Evolutionary conservation across 2,329 filamentous ascomycete genomes (phyloP), one percentile per base, ranked within the genome.

Genomic region (Botrytis fabae): DNA sequence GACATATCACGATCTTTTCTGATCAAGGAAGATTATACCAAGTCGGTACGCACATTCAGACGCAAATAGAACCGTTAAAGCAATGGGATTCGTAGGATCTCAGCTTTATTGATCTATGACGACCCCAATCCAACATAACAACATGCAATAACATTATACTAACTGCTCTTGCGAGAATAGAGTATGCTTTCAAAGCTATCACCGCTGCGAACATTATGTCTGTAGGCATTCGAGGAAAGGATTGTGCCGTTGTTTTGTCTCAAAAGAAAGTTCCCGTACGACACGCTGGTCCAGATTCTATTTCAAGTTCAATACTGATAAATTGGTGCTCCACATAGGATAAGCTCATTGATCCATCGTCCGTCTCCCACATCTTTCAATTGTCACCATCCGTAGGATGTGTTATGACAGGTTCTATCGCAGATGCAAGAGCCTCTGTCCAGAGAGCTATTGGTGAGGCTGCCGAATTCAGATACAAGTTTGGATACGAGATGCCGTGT

Each of bases 151-250:
- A 54, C 57, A 40, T 38, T 46, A 28, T 48, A 38, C 62, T 72
- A 60, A 72, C 48, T 72, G 32, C 40, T 54, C 40, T 54, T 62
- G 48, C 69, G 73, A 73, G 59, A 77, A 79, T 82, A 98, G 96
- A 99, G 89, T 99, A 99, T 95, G 96, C 96, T 80, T 99, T 99
- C 91, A 99, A 99, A 87, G 96, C 96, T 74, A 99, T 99, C 85
- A 99, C 96, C 79, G 95, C 96, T 75, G 96, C 96, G 79, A 98
- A 98, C 85, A 98, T 99, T 86, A 99, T 97, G 88, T 96, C 96
- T 75, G 90, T 99, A 83, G 96, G 96, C 79, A 90, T 99, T 78
- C 90, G 94, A 82, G 96, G 96, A 84, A 99, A 99, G 88, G 90
- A 96, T 85, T 98, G 95, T 81, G 96, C 96, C 48, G 96, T 99